phyloP scores from a whole-genome alignment of 2,329 filamentous ascomycete species.

The Paraphaeosphaeria sporulosa region DNA sequence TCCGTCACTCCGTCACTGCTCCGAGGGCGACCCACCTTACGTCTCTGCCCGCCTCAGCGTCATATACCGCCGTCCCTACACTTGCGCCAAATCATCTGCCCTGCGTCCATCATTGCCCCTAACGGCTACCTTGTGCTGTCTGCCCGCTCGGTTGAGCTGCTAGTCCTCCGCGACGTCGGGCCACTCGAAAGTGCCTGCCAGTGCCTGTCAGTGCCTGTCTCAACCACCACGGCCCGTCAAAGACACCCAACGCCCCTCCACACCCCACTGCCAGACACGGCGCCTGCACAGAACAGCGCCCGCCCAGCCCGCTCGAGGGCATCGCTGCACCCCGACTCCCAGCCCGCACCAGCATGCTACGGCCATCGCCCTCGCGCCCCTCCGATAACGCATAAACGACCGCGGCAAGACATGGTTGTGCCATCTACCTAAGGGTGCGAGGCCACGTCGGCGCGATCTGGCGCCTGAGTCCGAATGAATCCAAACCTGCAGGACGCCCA shows the following conservation, averaged over 20 bases:
- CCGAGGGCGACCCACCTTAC: slow-evolving; percentile 8
- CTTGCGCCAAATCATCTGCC: not conserved
- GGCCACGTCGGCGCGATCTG: slow-evolving; percentile 27
- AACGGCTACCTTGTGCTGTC: slow-evolving; percentile 12
- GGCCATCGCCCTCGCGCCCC: slow-evolving; percentile 23
- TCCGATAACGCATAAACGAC: slow-evolving; percentile 24
- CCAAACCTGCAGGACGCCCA: slow-evolving; percentile 28
- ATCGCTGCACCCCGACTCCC: slow-evolving; percentile 9
- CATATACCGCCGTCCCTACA: slow-evolving; percentile 18
- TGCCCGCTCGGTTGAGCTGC: slow-evolving; percentile 17
- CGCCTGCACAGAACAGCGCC: slow-evolving; percentile 6
- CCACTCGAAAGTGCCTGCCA: slow-evolving; percentile 1
- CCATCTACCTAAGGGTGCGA: slow-evolving; percentile 31
- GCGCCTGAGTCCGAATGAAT: slow-evolving; percentile 22
- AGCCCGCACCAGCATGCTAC: slow-evolving; percentile 39
- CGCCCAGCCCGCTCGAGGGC: not conserved
- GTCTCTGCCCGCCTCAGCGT: slow-evolving; percentile 17
- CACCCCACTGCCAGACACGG: slow-evolving; percentile 15
- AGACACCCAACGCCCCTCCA: not conserved
- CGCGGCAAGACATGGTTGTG: slow-evolving; percentile 37
- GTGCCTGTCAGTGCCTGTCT: slow-evolving; percentile 1
- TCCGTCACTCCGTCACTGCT: not conserved
- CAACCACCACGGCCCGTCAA: slow-evolving; percentile 11
- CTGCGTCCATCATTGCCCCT: slow-evolving; percentile 20
- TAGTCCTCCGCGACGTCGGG: slow-evolving; percentile 3